Evolutionary conservation across 2,329 filamentous ascomycete genomes (phyloP).

Genomic region (Scedosporium minutisporum): DNA sequence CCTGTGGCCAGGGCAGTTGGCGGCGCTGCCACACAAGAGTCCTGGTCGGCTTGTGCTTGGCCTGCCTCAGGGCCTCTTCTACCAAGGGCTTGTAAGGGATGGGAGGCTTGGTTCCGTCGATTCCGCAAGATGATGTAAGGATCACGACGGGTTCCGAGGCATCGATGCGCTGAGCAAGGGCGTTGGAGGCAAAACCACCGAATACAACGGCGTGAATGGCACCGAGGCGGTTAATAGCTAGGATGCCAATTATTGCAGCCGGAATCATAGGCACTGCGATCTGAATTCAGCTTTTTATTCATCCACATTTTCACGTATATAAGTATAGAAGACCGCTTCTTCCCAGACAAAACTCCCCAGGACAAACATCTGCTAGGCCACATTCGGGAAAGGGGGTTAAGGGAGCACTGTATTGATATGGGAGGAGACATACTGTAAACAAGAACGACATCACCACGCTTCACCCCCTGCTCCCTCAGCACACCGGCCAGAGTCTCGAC

Average conservation of each 20-base stretch:
- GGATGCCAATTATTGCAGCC: constrained; percentile 73
- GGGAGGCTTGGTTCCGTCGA: constrained; percentile 75
- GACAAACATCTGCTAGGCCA: too few species aligned
- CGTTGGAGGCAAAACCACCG: constrained; percentile 75
- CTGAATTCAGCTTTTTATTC: background rate
- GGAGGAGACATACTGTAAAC: constrained; percentile 61
- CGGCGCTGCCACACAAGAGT: constrained; percentile 80
- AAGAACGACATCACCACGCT: constrained; percentile 76
- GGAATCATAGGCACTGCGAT: constrained; percentile 88
- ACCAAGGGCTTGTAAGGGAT: constrained; percentile 70
- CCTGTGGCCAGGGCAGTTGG: constrained; percentile 61
- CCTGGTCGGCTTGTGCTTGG: constrained; percentile 60
- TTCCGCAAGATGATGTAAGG: constrained; percentile 84
- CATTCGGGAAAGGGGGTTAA: background rate
- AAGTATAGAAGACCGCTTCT: background rate
- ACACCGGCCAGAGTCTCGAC: constrained; percentile 77
- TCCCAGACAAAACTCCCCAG: too few species aligned
- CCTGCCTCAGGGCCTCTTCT: constrained; percentile 58
- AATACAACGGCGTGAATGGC: constrained; percentile 90
- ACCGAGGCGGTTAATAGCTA: constrained; percentile 71
- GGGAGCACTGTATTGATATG: too few species aligned
- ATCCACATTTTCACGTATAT: background rate
- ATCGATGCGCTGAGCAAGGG: constrained; percentile 82
- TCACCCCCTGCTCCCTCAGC: constrained; percentile 70
- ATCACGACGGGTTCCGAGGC: constrained; percentile 66